Evolutionary conservation across 106 monocot species (phyloP).

Genomic region (Dioscorea zingiberensis): DNA sequence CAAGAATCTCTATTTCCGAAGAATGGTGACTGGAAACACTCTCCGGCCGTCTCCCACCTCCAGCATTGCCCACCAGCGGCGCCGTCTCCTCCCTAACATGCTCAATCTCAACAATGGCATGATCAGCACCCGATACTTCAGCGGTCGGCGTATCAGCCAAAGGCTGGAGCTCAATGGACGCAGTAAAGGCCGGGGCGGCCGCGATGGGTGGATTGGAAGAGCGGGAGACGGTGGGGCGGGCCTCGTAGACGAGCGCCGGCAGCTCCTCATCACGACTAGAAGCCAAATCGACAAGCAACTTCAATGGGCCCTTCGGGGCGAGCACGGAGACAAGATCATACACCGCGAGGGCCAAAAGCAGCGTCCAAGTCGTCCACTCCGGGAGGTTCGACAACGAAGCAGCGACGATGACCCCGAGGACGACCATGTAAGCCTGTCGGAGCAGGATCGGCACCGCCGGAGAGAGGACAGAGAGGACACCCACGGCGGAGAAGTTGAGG

Average conservation of each 20-base stretch:
- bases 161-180: slow-evolving; percentile 40
- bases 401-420: slow-evolving; percentile 73
- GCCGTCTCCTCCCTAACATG: slow-evolving; percentile 30
- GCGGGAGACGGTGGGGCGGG: slow-evolving; percentile 40
- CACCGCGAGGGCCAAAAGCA: slow-evolving; percentile 67
- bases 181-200: slow-evolving; percentile 10
- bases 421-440: slow-evolving; percentile 75
- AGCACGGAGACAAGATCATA: slow-evolving; percentile 92
- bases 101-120: slow-evolving; percentile 34
- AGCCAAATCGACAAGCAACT: slow-evolving; percentile 80
- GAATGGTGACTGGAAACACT: not conserved
- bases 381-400: slow-evolving; percentile 83
- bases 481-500: slow-evolving; percentile 67
- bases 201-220: slow-evolving; percentile 1
- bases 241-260: slow-evolving; percentile 86
- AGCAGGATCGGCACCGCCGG: slow-evolving; percentile 53
- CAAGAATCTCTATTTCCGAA: slow-evolving; percentile 16
- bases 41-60: not conserved
- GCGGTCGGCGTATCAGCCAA: not conserved
- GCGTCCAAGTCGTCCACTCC: slow-evolving; percentile 91
- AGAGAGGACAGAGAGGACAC: slow-evolving; percentile 49
- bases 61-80: slow-evolving; percentile 24
- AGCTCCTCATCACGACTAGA: slow-evolving; percentile 80
- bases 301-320: slow-evolving; percentile 67
- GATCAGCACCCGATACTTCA: not conserved